A percentile compares a stretch with the other conserved stretches of the same genome.
Conservation (phyloP, 2,329 filamentous ascomycete genomes). For the Sclerotinia nivalis region DNA sequence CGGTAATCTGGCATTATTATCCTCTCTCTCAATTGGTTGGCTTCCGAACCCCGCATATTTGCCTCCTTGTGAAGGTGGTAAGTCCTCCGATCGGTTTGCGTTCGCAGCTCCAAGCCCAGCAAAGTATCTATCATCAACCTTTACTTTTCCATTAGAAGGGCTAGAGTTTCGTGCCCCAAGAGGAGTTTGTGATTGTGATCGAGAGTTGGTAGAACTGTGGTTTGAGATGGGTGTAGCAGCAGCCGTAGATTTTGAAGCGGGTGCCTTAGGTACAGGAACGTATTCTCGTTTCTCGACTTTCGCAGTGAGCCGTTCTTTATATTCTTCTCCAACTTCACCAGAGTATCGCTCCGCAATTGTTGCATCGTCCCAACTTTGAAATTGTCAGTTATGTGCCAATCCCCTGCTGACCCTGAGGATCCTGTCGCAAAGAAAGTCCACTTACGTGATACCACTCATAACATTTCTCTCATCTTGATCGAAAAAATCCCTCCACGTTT, state of each 20-base stretch:
- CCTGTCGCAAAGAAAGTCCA: conserved; percentile 16
- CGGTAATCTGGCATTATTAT: conserved; percentile 54
- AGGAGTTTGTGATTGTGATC: conserved; percentile 29
- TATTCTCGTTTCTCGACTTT: conserved; percentile 89
- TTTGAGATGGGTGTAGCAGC: conserved; percentile 21
- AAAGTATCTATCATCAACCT: conserved; percentile 86
- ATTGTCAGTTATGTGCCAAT: conserved; percentile 21
- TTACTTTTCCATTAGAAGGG: conserved; percentile 51
- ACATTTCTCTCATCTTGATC: conserved; percentile 68
- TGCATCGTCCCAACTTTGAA: conserved; percentile 66
- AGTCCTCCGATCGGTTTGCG: conserved; percentile 66
- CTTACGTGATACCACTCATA: conserved; percentile 57
- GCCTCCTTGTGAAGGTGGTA: conserved; percentile 87
- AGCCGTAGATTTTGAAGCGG: conserved; percentile 17
- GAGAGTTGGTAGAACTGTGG: conserved; percentile 23
- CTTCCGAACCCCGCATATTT: conserved; percentile 93
- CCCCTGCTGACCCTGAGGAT: not conserved
- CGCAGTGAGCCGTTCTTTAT: conserved; percentile 83
- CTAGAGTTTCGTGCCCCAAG: conserved; percentile 31
- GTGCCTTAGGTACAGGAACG: conserved; percentile 66
- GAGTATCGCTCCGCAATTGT: conserved; percentile 90
- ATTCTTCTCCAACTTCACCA: conserved; percentile 88
- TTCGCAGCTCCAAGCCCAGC: conserved; percentile 82
- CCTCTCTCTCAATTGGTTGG: conserved; percentile 53
- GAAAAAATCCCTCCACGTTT: conserved; percentile 84